Conservation (phyloP, 2,329 filamentous ascomycete genomes). For the Paraphoma sp. region DNA sequence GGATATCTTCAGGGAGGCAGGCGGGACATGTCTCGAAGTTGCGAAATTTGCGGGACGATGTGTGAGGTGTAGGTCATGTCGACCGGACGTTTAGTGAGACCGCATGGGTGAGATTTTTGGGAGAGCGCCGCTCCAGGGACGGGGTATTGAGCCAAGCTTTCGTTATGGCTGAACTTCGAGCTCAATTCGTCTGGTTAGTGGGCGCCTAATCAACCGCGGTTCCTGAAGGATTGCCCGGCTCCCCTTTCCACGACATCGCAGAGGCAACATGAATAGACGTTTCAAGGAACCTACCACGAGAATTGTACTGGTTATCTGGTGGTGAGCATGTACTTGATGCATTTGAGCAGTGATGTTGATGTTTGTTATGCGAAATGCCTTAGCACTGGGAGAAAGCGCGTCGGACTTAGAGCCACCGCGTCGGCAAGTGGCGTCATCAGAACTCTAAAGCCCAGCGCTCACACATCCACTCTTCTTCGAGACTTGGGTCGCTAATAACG, state of each 20-base stretch:
- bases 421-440: slow-evolving; percentile 14
- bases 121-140: neutral
- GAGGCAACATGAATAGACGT: no score
- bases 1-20: slow-evolving; percentile 8
- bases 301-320: no score
- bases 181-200: no score
- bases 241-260: no score
- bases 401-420: neutral
- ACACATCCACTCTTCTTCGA: neutral
- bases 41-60: neutral
- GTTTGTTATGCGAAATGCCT: neutral
- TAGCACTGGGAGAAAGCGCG: neutral
- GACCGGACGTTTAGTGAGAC: neutral
- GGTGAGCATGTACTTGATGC: no score
- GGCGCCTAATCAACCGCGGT: no score
- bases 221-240: no score
- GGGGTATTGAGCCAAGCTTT: neutral
- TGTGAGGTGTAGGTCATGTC: slow-evolving; percentile 9
- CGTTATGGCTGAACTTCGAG: no score
- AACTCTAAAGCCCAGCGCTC: neutral
- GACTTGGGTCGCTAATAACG: neutral
- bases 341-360: no score
- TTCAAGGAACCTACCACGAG: no score
- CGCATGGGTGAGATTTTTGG: neutral
- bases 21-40: slow-evolving; percentile 12